phyloP scores from a whole-genome alignment of 2,329 filamentous ascomycete species.

The Hymenoscyphus repandus region DNA sequence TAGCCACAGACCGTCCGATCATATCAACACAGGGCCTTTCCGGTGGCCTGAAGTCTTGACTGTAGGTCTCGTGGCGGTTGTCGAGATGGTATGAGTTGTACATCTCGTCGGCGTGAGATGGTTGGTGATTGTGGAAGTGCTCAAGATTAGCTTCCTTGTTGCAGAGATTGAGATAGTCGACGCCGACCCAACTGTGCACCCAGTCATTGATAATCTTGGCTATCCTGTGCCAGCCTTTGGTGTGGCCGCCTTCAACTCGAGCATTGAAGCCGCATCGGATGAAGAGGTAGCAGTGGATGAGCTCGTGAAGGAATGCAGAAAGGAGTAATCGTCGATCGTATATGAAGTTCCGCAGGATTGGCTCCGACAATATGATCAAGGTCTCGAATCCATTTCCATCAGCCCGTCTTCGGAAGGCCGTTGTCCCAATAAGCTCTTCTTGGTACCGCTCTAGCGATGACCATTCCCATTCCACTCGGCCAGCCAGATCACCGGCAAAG shows the following conservation, averaged over 20 bases:
- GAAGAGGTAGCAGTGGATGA: slow-evolving; percentile 63
- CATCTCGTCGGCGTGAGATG: not conserved
- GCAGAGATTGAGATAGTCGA: slow-evolving; percentile 47
- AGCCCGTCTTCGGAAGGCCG: slow-evolving; percentile 44
- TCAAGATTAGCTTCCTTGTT: slow-evolving; percentile 59
- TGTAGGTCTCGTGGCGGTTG: slow-evolving; percentile 2
- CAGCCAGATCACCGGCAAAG: slow-evolving; percentile 50
- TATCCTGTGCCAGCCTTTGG: slow-evolving; percentile 53
- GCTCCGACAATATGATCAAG: slow-evolving; percentile 54
- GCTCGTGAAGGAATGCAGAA: slow-evolving; percentile 60
- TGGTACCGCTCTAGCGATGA: slow-evolving; percentile 47
- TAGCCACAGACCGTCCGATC: not conserved
- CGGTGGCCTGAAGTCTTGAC: not conserved
- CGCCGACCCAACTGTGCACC: slow-evolving; percentile 38
- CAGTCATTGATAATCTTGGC: slow-evolving; percentile 56
- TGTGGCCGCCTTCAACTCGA: slow-evolving; percentile 52
- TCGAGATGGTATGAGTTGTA: not conserved
- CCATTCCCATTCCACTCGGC: slow-evolving; percentile 60
- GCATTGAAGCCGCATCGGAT: slow-evolving; percentile 56
- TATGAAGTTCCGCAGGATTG: slow-evolving; percentile 44
- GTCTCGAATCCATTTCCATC: slow-evolving; percentile 51
- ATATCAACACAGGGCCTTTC: not conserved
- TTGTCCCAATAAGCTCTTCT: slow-evolving; percentile 56
- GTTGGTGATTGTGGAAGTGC: slow-evolving; percentile 37
- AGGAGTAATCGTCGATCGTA: slow-evolving; percentile 59